These are phyloP conservation scores for Mycena vulgaris DNA, from an alignment of 768 basidiomycete species.

Conservation along the genomic window DNA sequence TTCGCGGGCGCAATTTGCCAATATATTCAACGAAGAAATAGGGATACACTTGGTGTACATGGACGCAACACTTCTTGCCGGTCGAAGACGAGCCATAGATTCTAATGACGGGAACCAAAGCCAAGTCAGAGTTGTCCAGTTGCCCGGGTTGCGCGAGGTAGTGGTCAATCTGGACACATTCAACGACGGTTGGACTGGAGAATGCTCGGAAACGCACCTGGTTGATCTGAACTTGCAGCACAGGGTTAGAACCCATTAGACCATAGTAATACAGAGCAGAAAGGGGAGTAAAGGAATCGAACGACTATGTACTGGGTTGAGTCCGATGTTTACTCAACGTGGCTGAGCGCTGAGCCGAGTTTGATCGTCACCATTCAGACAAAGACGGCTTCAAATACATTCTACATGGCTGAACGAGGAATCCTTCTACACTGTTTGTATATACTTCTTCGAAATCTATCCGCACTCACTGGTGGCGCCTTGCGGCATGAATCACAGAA, in stretches of 20 bases:
- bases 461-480: conserved; percentile 42
- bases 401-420: conserved; percentile 9
- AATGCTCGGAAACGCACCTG: conserved; percentile 42
- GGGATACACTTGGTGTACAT: conserved; percentile 95
- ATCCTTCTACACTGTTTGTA: conserved; percentile 27
- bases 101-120: conserved; percentile 83
- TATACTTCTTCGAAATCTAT: conserved; percentile 2
- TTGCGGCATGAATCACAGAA: conserved; percentile 56
- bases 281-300: not conserved
- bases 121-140: conserved; percentile 76
- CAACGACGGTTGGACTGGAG: not conserved
- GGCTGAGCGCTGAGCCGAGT: too few species aligned
- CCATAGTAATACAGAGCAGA: conserved; percentile 29
- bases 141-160: conserved; percentile 68
- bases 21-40: conserved; percentile 93
- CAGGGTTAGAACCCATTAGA: conserved; percentile 38
- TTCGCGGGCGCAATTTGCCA: conserved; percentile 72
- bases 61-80: conserved; percentile 86
- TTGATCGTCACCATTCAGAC: too few species aligned
- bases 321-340: too few species aligned
- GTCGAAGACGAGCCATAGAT: conserved; percentile 88
- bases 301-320: too few species aligned
- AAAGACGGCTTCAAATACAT: too few species aligned
- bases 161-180: conserved; percentile 69
- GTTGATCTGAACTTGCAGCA: conserved; percentile 62